Evolutionary conservation across 139 green algal genomes (phyloP).

Genomic region (Edaphochlamys debaryana): DNA sequence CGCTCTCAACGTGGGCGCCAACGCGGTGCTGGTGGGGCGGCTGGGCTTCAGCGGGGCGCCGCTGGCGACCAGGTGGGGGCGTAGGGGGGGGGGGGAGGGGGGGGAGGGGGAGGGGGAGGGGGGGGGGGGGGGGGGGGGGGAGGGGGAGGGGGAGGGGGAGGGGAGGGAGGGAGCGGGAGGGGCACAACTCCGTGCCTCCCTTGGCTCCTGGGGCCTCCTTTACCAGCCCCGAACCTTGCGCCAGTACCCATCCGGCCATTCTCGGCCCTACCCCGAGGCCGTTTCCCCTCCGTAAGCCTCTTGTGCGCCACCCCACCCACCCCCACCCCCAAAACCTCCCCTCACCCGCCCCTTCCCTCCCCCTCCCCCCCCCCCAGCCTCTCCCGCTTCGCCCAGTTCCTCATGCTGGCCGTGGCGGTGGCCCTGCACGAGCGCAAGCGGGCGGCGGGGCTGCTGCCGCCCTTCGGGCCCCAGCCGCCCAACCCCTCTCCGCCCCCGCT

Average conservation of each 20-base stretch:
- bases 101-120: too few relatives aligned
- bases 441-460: background rate
- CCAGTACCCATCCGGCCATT: too few relatives aligned
- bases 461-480: background rate
- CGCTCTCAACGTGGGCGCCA: slow-evolving; percentile 43
- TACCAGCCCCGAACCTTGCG: too few relatives aligned
- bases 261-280: too few relatives aligned
- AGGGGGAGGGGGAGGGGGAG: too few relatives aligned
- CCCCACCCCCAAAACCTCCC: background rate
- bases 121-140: too few relatives aligned
- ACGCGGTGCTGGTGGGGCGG: slow-evolving; percentile 29
- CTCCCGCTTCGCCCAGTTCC: slow-evolving; percentile 47
- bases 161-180: too few relatives aligned
- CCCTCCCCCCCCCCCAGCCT: background rate
- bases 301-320: background rate
- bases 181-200: too few relatives aligned
- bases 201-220: too few relatives aligned
- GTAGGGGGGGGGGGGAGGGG: background rate
- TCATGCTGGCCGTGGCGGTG: slow-evolving; percentile 30
- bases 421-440: slow-evolving; percentile 14
- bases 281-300: background rate
- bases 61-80: slow-evolving; percentile 39
- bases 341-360: background rate
- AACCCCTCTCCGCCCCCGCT: too few relatives aligned
- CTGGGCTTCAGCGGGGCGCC: slow-evolving; percentile 42